Percentiles rank a stretch among this genome's conserved stretches.
Conservation (phyloP, 305 asterid genomes). For the Nicotiana rustica region DNA sequence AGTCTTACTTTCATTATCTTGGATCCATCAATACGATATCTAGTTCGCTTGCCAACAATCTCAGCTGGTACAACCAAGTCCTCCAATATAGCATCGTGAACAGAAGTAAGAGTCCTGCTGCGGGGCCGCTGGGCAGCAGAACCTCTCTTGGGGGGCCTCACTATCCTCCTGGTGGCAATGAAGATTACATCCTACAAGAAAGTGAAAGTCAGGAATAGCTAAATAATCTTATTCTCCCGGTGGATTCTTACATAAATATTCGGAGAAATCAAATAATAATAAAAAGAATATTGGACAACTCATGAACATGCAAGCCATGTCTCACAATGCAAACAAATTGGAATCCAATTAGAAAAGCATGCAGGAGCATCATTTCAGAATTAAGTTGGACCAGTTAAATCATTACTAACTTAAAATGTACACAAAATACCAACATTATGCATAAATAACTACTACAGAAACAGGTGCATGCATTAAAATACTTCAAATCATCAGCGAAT, state of each 20-base stretch:
- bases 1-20: slow-evolving; percentile 64
- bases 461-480: background rate
- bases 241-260: background rate
- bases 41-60: slow-evolving; percentile 64
- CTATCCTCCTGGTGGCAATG: slow-evolving; percentile 73
- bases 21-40: slow-evolving; percentile 75
- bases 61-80: slow-evolving; percentile 75
- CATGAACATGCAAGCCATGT: background rate
- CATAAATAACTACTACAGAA: background rate
- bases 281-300: background rate
- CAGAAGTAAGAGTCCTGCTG: slow-evolving; percentile 75
- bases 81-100: slow-evolving; percentile 77
- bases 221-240: background rate
- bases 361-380: background rate
- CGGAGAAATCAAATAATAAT: background rate
- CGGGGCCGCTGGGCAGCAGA: slow-evolving; percentile 76
- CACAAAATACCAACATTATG: background rate
- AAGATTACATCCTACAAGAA: slow-evolving; percentile 66
- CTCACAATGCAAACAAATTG: background rate
- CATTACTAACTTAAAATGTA: background rate
- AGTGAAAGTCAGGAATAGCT: background rate
- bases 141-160: slow-evolving; percentile 83
- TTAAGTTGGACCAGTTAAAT: background rate
- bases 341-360: background rate
- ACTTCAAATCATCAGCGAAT: background rate